Conservation (phyloP, 148 eudicot genomes). For the Spergularia marina region DNA sequence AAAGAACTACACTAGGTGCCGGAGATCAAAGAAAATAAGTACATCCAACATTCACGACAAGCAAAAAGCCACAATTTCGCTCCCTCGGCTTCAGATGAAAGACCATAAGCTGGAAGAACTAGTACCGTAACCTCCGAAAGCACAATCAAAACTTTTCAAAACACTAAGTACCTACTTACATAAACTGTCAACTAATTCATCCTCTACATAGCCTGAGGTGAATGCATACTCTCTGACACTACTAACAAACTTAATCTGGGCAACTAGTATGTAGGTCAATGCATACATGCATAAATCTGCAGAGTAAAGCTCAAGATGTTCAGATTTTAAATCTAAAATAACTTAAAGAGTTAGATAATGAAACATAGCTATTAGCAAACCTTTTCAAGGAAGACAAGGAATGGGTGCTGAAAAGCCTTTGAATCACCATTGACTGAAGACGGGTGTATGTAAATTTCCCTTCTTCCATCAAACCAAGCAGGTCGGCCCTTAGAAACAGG, state of each 20-base stretch:
- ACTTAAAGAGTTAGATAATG: background rate
- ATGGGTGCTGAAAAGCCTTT: conserved; percentile 69
- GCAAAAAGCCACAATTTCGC: background rate
- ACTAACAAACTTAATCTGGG: too few relatives aligned
- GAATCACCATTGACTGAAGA: conserved; percentile 74
- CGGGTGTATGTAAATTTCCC: conserved; percentile 96
- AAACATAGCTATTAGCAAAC: conserved; percentile 28
- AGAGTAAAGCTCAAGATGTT: background rate
- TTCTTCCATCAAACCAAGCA: conserved; percentile 83
- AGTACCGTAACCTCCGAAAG: too few relatives aligned
- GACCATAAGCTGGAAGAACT: too few relatives aligned
- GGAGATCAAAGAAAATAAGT: background rate
- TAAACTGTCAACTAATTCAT: too few relatives aligned
- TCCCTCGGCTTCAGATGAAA: too few relatives aligned
- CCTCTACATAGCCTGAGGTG: too few relatives aligned
- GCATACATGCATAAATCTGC: background rate
- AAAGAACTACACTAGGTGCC: background rate
- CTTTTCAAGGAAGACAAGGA: conserved; percentile 95
- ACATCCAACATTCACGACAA: background rate
- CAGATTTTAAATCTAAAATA: too few relatives aligned
- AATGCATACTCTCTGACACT: too few relatives aligned
- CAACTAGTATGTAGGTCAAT: too few relatives aligned
- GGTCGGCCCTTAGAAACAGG: conserved; percentile 46
- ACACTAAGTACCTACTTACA: too few relatives aligned
- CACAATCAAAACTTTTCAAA: too few relatives aligned